Evolutionary conservation across 2,329 filamentous ascomycete genomes (phyloP), one percentile per base, ranked within the genome.

Genomic region (Xylaria arbuscula): DNA sequence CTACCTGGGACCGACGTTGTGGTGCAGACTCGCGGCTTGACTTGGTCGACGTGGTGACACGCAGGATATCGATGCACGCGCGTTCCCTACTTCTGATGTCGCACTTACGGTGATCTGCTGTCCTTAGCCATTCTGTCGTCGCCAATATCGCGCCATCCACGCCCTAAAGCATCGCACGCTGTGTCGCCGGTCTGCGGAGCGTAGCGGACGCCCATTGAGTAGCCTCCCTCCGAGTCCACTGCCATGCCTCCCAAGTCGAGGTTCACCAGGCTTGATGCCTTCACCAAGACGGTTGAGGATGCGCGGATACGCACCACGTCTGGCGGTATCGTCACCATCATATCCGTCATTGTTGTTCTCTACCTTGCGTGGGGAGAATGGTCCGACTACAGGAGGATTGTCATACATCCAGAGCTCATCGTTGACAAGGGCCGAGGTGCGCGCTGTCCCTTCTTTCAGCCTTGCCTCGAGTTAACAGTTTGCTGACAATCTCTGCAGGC

Each of bases 261-360:
- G 81, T 98, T 99, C 80, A 97, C 93, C 68, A 91, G 92, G 88
- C 93, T 99, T 72, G 96, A 99, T 82, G 96, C 96, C 86, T 99
- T 99, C 81, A 97, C 95, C 60, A 99, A 99, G 84, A 99, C 96
- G 13, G 96, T 99, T 75, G 96, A 99, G 81, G 96, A 99, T 89
- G 96, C 97, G 73, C 90, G 96, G 76, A 90, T 99, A 79, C 92
- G 97, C 76, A 99, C 96, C 38, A 98, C 94, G 7, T 97, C 94
- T 2, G 96, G 96, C 73, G 96, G 96, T 73, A 89, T 99, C 75
- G 93, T 99, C 76, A 99, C 96, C 64, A 94, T 99, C 76, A 87
- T 91, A 73, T 98, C 94, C 69, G 85, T 99, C 76, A 80, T 99
- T 59, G 88, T 98, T 62, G 93, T 99, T 63, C 78, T 98, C 53